Base-by-base conservation (phyloP, 345 rosid genomes). In the Garcia nutans region DNA sequence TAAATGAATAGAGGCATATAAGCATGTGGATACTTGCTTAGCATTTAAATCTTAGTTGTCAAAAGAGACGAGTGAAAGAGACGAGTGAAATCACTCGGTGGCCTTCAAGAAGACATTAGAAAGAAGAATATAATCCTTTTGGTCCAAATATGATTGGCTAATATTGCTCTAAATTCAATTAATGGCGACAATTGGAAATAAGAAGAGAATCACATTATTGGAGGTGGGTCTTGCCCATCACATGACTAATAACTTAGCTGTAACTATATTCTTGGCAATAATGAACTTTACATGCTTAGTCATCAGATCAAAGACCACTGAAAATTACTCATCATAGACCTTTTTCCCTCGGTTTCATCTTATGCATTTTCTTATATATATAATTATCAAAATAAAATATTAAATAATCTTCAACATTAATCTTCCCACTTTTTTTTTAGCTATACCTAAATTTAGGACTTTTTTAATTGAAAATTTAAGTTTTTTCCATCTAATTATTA, bases 211-310 rank as follows among this genome's bases (percentile, higher is more conserved):
- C 22, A 22, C 31, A 62, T 79, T 56, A 44, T 75, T 75, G 66
- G 69, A 55, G 82, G 66, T 70, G 79, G 82, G 75, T 16, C 79
- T 70, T 13, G 31, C 2, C 12, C 70, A 16, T 54, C 78, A 63
- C 75, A 69, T 74, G 78, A 15, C 19, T 23, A 12, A 37, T 26
- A n/a, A 5, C 37, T 33, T 33, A 37, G 41, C 41, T 5, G 6
- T 37, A 37, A 60, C 13, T 41, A 4, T 33, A 47, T 5, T 52
- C 45, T n/a, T 70, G 63, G 44, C 20, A 28, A 24, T 26, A 49
- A 7, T 49, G 50, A 47, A 59, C 17, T 2, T 1, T 5, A 23
- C 50, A 60, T 20, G 22, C n/a, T 37, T 60, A 37, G 8, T 67
- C 10, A 31, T 47, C 50, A 8, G 20, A 19, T 54, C 20, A 5